These are phyloP conservation scores for Malbranchea cinnamomea DNA, from an alignment of 2,329 filamentous ascomycete genomes.

Conservation along the genomic window DNA sequence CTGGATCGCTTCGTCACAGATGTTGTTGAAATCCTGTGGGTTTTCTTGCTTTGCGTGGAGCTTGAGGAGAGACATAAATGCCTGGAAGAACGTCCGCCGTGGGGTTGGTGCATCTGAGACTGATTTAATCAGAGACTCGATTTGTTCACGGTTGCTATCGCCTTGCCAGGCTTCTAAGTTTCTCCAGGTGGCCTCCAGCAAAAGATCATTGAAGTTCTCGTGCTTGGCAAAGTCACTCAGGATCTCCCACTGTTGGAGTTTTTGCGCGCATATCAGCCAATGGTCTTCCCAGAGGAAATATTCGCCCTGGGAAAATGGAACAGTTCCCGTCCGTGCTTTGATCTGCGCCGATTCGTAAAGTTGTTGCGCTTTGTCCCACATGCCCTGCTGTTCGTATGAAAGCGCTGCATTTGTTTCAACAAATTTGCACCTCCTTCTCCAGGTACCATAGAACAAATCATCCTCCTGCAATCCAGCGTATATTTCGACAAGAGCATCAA, in stretches of 20 bases:
- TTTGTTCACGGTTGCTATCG: constrained; percentile 68
- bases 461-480: constrained; percentile 87
- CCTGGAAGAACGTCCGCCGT: constrained; percentile 88
- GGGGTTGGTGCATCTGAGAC: constrained; percentile 96
- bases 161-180: constrained; percentile 91
- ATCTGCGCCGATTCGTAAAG: constrained; percentile 95
- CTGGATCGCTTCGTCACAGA: constrained; percentile 95
- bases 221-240: constrained; percentile 96
- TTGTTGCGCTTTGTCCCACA: constrained; percentile 98
- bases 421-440: constrained; percentile 87
- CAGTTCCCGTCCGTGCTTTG: constrained; percentile 88
- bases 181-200: constrained; percentile 90
- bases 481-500: constrained; percentile 88
- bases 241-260: constrained; percentile 98
- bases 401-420: constrained; percentile 94
- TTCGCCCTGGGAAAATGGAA: constrained; percentile 89
- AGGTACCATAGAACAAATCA: constrained; percentile 93
- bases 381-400: constrained; percentile 96
- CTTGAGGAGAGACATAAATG: constrained; percentile 93
- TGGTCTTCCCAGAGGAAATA: constrained; percentile 99
- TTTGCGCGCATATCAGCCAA: constrained; percentile 94
- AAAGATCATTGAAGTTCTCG: constrained; percentile 92
- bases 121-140: constrained; percentile 89
- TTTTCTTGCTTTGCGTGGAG: constrained; percentile 79
- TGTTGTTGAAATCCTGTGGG: constrained; percentile 64